These are phyloP conservation scores for Scedosporium apiospermum DNA, from an alignment of 2,329 filamentous ascomycete species.

Conservation along the genomic window DNA sequence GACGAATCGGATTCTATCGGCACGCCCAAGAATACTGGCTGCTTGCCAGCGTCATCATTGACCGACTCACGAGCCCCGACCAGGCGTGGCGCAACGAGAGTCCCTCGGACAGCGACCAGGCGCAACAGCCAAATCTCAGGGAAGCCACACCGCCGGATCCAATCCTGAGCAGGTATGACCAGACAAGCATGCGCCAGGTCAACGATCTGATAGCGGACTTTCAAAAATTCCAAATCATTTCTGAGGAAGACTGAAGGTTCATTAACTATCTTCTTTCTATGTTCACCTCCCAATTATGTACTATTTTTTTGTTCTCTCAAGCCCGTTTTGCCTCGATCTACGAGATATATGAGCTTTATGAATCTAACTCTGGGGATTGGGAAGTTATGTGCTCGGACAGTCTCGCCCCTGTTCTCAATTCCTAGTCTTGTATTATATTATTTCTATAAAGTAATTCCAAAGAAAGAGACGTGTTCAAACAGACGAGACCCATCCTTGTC, in stretches of 20 bases:
- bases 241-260: background rate
- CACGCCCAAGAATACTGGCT: constrained; percentile 25
- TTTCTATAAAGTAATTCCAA: too few species aligned
- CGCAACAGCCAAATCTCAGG: background rate
- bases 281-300: too few species aligned
- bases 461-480: too few species aligned
- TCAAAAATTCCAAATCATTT: constrained; percentile 18
- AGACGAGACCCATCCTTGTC: too few species aligned
- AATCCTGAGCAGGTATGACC: constrained; percentile 24
- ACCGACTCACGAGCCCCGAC: constrained; percentile 13
- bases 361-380: too few species aligned
- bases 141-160: constrained; percentile 13
- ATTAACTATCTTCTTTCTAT: too few species aligned
- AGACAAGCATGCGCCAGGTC: constrained; percentile 28
- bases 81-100: background rate
- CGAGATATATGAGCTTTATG: too few species aligned
- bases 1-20: constrained; percentile 22
- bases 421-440: too few species aligned
- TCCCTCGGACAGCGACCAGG: background rate
- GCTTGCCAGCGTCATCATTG: constrained; percentile 20
- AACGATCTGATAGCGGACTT: constrained; percentile 27
- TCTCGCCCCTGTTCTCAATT: too few species aligned
- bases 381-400: too few species aligned
- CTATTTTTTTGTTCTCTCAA: too few species aligned
- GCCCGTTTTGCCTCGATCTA: too few species aligned